phyloP scores from a whole-genome alignment of 108 stramenopile genomes.

The Cyclotella kingstonii region DNA sequence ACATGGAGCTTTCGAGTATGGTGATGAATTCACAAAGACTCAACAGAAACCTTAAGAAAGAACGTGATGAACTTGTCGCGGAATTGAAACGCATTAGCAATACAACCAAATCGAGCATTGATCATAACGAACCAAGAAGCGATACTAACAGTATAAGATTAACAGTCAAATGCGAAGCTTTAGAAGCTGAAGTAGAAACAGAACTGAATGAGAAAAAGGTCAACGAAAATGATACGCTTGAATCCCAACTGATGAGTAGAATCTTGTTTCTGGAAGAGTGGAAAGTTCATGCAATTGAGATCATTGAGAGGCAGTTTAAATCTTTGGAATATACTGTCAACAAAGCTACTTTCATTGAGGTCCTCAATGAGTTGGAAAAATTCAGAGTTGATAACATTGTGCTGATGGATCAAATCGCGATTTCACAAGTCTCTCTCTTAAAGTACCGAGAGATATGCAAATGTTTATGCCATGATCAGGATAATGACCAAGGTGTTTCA shows the following conservation, averaged over 20 bases:
- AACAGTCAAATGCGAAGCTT: conserved; percentile 9
- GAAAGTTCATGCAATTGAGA: conserved; percentile 3
- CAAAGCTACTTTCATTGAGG: conserved; percentile 2
- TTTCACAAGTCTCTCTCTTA: background rate
- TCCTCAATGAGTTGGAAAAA: background rate
- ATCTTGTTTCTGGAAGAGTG: conserved; percentile 6
- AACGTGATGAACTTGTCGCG: conserved; percentile 4
- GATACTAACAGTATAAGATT: too few relatives aligned
- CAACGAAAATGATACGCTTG: background rate
- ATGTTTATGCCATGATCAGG: background rate
- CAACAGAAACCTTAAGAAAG: background rate
- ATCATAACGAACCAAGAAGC: background rate
- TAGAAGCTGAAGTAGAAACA: conserved; percentile 9
- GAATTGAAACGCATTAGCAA: background rate
- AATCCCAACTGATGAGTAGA: conserved; percentile 2
- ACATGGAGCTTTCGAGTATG: background rate
- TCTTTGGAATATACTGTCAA: background rate
- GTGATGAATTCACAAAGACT: background rate
- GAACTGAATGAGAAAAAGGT: background rate
- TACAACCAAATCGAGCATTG: background rate
- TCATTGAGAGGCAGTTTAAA: conserved; percentile 8
- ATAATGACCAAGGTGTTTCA: background rate
- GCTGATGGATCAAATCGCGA: background rate
- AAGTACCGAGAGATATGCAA: conserved; percentile 1
- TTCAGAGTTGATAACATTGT: conserved; percentile 7